These are phyloP conservation scores for Cantharellus anzutake DNA, from an alignment of 768 basidiomycete species.

Conservation along the genomic window DNA sequence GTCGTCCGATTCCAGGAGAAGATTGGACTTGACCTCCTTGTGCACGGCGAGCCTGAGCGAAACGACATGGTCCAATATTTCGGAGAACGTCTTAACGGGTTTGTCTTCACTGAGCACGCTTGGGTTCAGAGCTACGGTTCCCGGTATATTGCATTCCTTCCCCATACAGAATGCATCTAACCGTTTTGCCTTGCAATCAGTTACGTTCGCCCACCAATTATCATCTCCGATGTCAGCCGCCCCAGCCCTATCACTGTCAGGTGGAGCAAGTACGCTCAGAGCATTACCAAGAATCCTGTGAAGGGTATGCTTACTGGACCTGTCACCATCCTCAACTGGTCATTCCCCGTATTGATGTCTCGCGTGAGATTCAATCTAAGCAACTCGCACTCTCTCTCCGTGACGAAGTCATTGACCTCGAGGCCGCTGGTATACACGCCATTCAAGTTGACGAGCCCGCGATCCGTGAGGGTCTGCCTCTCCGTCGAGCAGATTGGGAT, in stretches of 20 bases:
- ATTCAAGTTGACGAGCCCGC: slow-evolving; percentile 99
- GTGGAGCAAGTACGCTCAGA: slow-evolving; percentile 96
- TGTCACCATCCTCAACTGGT: slow-evolving; percentile 99
- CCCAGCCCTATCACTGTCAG: slow-evolving; percentile 83
- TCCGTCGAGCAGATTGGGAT: slow-evolving; percentile 92
- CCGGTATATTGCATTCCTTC: slow-evolving; percentile 33
- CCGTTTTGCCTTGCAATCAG: slow-evolving; percentile 18
- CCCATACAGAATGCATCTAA: not conserved
- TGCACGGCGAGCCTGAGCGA: slow-evolving; percentile 97
- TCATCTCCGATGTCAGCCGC: slow-evolving; percentile 95
- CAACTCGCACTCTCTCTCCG: slow-evolving; percentile 95
- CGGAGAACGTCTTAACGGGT: slow-evolving; percentile 85
- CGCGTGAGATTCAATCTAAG: slow-evolving; percentile 91
- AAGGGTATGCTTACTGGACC: slow-evolving; percentile 99
- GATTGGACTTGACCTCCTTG: slow-evolving; percentile 87
- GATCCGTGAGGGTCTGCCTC: slow-evolving; percentile 96
- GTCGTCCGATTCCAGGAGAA: slow-evolving; percentile 96
- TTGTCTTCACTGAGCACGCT: slow-evolving; percentile 95
- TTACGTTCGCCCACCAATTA: slow-evolving; percentile 95
- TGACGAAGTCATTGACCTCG: slow-evolving; percentile 94
- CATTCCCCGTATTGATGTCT: slow-evolving; percentile 99
- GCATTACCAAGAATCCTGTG: slow-evolving; percentile 82
- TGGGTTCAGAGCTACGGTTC: slow-evolving; percentile 99
- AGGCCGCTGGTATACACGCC: slow-evolving; percentile 88
- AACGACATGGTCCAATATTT: slow-evolving; percentile 99